phyloP scores from a whole-genome alignment of 192 early-diverging fungal species.

The Chytriomyces hyalinus region DNA sequence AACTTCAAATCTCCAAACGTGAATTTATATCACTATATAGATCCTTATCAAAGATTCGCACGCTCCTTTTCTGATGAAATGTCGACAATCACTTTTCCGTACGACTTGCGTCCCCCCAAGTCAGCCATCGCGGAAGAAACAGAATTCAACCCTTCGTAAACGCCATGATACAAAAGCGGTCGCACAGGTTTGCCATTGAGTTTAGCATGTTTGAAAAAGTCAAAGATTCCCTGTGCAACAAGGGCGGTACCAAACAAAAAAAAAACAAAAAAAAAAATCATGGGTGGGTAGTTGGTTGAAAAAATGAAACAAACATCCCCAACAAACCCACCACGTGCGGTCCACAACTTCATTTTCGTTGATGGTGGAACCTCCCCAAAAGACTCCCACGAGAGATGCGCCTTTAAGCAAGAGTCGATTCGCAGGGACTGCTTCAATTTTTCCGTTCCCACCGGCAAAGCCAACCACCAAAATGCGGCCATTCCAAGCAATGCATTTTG shows the following conservation, averaged over 20 bases:
- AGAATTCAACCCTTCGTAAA: slow-evolving; percentile 54
- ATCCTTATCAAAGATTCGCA: neutral
- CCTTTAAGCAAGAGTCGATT: slow-evolving; percentile 87
- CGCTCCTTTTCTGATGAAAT: neutral
- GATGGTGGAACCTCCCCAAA: slow-evolving; percentile 73
- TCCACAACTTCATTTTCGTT: slow-evolving; percentile 64
- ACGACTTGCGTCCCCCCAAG: slow-evolving; percentile 72
- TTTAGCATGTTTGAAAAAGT: neutral
- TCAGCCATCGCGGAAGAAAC: slow-evolving; percentile 72
- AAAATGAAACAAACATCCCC: too few relatives aligned
- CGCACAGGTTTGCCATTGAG: slow-evolving; percentile 21
- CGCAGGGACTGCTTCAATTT: slow-evolving; percentile 77
- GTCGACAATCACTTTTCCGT: slow-evolving; percentile 79
- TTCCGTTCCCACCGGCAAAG: slow-evolving; percentile 60
- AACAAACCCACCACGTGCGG: slow-evolving; percentile 82
- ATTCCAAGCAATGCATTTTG: slow-evolving; percentile 71
- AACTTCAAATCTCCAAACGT: too few relatives aligned
- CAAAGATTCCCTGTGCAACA: slow-evolving; percentile 17
- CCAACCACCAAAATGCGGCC: slow-evolving; percentile 83
- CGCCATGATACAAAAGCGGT: slow-evolving; percentile 9
- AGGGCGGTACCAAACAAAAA: too few relatives aligned
- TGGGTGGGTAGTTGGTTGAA: too few relatives aligned
- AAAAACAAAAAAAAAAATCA: too few relatives aligned
- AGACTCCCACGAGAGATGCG: slow-evolving; percentile 67
- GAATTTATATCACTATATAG: neutral